Evolutionary conservation across 768 basidiomycete species (phyloP).

Genomic region (Chlorophyllum brunneum): DNA sequence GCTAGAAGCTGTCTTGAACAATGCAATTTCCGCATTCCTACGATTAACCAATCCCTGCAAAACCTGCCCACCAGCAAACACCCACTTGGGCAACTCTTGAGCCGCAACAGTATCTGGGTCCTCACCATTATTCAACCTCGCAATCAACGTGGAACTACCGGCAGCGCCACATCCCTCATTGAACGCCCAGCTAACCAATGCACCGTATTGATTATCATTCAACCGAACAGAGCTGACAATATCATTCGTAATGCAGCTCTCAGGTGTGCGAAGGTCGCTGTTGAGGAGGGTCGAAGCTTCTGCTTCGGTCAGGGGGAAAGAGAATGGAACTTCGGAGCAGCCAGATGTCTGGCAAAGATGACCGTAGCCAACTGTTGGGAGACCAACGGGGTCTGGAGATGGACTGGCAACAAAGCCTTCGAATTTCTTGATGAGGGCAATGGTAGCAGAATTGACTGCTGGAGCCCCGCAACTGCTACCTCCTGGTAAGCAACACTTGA

Average conservation of each 20-base stretch:
- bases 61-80: conserved; percentile 23
- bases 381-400: conserved; percentile 31
- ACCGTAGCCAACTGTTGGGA: conserved; percentile 33
- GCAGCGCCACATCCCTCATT: conserved; percentile 26
- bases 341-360: conserved; percentile 27
- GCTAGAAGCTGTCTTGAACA: conserved; percentile 28
- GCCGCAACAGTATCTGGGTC: conserved; percentile 28
- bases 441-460: conserved; percentile 25
- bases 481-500: conserved; percentile 24
- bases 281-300: conserved; percentile 25
- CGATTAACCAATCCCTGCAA: conserved; percentile 24
- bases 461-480: conserved; percentile 15
- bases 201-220: conserved; percentile 31
- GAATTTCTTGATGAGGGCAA: conserved; percentile 26
- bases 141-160: conserved; percentile 23
- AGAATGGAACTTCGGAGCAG: conserved; percentile 30
- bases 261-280: conserved; percentile 20
- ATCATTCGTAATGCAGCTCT: conserved; percentile 23
- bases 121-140: conserved; percentile 26
- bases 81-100: conserved; percentile 29
- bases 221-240: conserved; percentile 20
- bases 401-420: conserved; percentile 33
- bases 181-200: conserved; percentile 27
- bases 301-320: conserved; percentile 28
- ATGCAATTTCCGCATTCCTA: conserved; percentile 24